A percentile compares a stretch with the other conserved stretches of the same genome.
These are phyloP conservation scores for Canavalia gladiata DNA, from an alignment of 306 rosid genomes.

Conservation along the genomic window DNA sequence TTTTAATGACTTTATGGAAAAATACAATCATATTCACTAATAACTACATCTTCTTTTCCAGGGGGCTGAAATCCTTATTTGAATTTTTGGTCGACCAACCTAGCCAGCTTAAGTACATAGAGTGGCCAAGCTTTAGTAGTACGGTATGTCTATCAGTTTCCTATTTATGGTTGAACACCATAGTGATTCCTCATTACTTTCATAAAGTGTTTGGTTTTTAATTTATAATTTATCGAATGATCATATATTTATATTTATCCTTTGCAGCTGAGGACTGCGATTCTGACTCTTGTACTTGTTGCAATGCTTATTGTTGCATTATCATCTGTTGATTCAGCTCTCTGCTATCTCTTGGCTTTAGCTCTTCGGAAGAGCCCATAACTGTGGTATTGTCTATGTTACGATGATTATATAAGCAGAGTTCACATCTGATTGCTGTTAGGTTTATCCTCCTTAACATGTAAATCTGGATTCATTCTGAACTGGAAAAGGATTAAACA, in stretches of 20 bases:
- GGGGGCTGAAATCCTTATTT: slow-evolving; percentile 68
- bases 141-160: slow-evolving; percentile 64
- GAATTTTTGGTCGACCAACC: slow-evolving; percentile 87
- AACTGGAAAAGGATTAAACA: slow-evolving; percentile 21
- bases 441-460: not conserved
- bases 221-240: not conserved
- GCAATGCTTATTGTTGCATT: slow-evolving; percentile 80
- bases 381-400: slow-evolving; percentile 1
- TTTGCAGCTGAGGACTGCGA: slow-evolving; percentile 87
- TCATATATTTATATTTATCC: slow-evolving; percentile 26
- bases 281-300: slow-evolving; percentile 80
- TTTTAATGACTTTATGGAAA: slow-evolving; percentile 5
- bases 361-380: slow-evolving; percentile 64
- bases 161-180: slow-evolving; percentile 26
- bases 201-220: not conserved
- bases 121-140: slow-evolving; percentile 85
- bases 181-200: not conserved
- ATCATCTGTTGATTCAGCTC: slow-evolving; percentile 81
- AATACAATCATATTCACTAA: slow-evolving; percentile 17
- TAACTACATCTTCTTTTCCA: slow-evolving; percentile 39
- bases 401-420: slow-evolving; percentile 1
- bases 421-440: slow-evolving; percentile 32
- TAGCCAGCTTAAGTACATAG: slow-evolving; percentile 85
- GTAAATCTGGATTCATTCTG: slow-evolving; percentile 29
- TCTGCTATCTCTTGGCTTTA: slow-evolving; percentile 68